Percentiles rank a stretch among this genome's conserved stretches.
phyloP scores from a whole-genome alignment of 371 early-diverging fungal species.

The Syncephalastrum monosporum region DNA sequence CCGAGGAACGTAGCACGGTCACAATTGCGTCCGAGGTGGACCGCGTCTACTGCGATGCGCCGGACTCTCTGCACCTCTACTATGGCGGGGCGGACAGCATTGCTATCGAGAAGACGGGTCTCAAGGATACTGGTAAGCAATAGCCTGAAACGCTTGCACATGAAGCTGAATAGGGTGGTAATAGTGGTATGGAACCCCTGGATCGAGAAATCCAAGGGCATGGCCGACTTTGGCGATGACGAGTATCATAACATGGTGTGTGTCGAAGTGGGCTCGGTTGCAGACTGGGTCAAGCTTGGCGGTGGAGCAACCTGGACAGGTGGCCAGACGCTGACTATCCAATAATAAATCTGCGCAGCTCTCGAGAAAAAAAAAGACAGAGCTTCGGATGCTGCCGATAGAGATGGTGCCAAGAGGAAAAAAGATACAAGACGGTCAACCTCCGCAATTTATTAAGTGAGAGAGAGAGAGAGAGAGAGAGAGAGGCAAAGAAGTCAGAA shows the following conservation, averaged over 20 bases:
- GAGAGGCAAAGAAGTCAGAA: too few species aligned
- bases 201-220: constrained; percentile 82
- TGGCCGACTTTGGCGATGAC: constrained; percentile 88
- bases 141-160: not conserved
- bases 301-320: constrained; percentile 72
- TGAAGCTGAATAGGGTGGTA: not conserved
- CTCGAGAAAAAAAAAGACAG: too few species aligned
- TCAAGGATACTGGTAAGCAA: constrained; percentile 68
- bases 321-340: constrained; percentile 67
- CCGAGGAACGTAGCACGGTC: constrained; percentile 48
- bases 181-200: constrained; percentile 97
- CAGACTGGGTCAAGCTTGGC: constrained; percentile 65
- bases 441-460: too few species aligned
- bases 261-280: constrained; percentile 87
- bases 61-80: constrained; percentile 49
- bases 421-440: too few species aligned
- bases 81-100: constrained; percentile 42
- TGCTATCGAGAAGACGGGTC: constrained; percentile 53
- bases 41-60: constrained; percentile 71
- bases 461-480: too few species aligned
- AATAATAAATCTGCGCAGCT: constrained; percentile 11
- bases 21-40: constrained; percentile 71
- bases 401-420: too few species aligned
- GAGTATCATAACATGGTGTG: constrained; percentile 86
- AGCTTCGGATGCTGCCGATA: too few species aligned